Percentiles rank a stretch among this genome's conserved stretches.
Evolutionary conservation across 2,329 filamentous ascomycete species (phyloP).

Genomic region (Fusarium mexicanum): DNA sequence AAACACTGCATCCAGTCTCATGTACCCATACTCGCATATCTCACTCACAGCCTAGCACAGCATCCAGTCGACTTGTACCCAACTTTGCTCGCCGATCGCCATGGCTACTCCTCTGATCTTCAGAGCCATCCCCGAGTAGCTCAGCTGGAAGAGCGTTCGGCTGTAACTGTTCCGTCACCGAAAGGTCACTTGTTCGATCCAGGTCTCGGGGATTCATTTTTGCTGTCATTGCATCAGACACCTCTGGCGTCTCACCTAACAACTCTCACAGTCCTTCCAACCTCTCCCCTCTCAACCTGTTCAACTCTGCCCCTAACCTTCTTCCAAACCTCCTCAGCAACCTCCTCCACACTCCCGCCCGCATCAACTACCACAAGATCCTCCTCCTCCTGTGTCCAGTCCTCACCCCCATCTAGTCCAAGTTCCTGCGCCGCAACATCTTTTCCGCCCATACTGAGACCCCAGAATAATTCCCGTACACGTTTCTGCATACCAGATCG

Average conservation of each 20-base stretch:
- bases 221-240: background rate
- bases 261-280: conserved; percentile 56
- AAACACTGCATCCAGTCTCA: too few relatives aligned
- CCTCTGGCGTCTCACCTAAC: conserved; percentile 21
- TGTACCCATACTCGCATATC: too few relatives aligned
- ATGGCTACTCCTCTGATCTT: background rate
- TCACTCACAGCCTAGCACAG: too few relatives aligned
- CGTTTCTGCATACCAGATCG: conserved; percentile 81
- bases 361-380: conserved; percentile 66
- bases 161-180: conserved; percentile 1
- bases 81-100: background rate
- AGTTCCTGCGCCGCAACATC: conserved; percentile 44
- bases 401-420: conserved; percentile 35
- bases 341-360: conserved; percentile 63
- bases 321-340: conserved; percentile 65
- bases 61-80: background rate
- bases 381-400: conserved; percentile 61
- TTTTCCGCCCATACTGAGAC: conserved; percentile 59
- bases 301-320: conserved; percentile 59
- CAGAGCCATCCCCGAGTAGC: conserved; percentile 1
- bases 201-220: conserved; percentile 8
- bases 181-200: conserved; percentile 12
- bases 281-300: conserved; percentile 60
- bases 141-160: conserved; percentile 9
- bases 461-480: conserved; percentile 79